Evolutionary conservation across 2,329 filamentous ascomycete genomes (phyloP).

Genomic region (Diaporthe citrichinensis): DNA sequence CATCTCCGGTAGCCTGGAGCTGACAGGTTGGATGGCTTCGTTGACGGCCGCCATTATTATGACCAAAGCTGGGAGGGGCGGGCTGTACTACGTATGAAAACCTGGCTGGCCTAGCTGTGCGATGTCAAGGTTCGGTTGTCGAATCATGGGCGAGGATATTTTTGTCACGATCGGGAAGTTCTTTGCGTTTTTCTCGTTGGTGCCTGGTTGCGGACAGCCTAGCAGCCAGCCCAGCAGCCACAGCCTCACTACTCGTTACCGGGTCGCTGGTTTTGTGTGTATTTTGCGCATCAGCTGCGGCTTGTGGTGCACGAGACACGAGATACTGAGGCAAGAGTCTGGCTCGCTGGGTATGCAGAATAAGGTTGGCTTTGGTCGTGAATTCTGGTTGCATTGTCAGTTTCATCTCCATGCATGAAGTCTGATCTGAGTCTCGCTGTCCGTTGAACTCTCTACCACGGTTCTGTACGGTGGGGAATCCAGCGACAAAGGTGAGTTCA

Average conservation of each 20-base stretch:
- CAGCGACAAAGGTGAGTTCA: not conserved
- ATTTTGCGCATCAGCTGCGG: not conserved
- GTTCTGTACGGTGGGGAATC: not conserved
- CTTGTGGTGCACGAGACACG: not conserved
- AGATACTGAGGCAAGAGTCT: not conserved
- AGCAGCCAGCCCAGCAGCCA: conserved; percentile 14
- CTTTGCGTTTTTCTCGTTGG: not conserved
- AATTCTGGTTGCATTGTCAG: conserved; percentile 12
- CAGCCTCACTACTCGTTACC: not conserved
- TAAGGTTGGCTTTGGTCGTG: conserved; percentile 22
- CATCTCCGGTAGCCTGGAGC: conserved; percentile 28
- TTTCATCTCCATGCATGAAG: conserved; percentile 33
- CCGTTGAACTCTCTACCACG: not conserved
- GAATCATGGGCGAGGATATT: not conserved
- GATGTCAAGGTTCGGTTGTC: not conserved
- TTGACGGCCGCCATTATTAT: conserved; percentile 7
- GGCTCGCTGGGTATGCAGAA: not conserved
- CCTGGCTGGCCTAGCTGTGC: not conserved
- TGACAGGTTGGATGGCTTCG: conserved; percentile 22
- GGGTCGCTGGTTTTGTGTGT: not conserved
- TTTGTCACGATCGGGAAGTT: not conserved
- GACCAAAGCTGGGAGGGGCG: not conserved
- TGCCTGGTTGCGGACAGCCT: not conserved
- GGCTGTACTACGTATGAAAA: not conserved
- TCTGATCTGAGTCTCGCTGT: not conserved